Evolutionary conservation across 495 filamentous ascomycete genomes (phyloP).

Genomic region (Penicillium flavigenum): DNA sequence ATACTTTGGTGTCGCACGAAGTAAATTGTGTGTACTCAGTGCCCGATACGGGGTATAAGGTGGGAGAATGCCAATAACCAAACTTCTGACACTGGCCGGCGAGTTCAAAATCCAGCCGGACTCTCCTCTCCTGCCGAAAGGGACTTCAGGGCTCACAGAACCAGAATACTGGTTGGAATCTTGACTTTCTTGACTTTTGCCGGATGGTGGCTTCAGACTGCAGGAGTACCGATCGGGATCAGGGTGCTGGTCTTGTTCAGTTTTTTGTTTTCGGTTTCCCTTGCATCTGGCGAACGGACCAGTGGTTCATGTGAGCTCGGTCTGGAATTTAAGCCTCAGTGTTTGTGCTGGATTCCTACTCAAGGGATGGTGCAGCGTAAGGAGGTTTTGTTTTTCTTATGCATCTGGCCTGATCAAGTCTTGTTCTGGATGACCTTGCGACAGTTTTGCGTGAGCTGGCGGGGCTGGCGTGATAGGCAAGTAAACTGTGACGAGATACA

Average conservation of each 20-base stretch:
- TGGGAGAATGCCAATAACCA: background rate
- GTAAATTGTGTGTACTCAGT: background rate
- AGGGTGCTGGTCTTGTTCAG: background rate
- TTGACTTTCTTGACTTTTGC: background rate
- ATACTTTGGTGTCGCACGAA: background rate
- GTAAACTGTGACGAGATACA: background rate
- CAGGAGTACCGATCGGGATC: slow-evolving; percentile 8
- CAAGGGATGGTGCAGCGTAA: slow-evolving; percentile 21
- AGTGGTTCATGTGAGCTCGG: slow-evolving; percentile 21
- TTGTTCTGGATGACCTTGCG: background rate
- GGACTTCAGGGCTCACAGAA: background rate
- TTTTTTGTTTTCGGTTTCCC: slow-evolving; percentile 9
- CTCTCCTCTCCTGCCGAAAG: background rate
- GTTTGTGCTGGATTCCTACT: background rate
- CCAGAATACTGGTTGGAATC: background rate
- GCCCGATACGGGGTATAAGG: background rate
- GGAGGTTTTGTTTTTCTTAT: slow-evolving; percentile 13
- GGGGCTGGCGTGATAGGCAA: background rate
- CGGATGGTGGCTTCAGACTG: background rate
- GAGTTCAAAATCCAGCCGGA: background rate
- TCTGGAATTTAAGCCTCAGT: background rate
- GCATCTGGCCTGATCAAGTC: slow-evolving; percentile 3
- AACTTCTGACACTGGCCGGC: background rate
- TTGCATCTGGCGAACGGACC: slow-evolving; percentile 28
- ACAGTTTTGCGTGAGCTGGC: background rate